Evolutionary conservation across 106 monocot species (phyloP).

Genomic region (Gastrodia elata): DNA sequence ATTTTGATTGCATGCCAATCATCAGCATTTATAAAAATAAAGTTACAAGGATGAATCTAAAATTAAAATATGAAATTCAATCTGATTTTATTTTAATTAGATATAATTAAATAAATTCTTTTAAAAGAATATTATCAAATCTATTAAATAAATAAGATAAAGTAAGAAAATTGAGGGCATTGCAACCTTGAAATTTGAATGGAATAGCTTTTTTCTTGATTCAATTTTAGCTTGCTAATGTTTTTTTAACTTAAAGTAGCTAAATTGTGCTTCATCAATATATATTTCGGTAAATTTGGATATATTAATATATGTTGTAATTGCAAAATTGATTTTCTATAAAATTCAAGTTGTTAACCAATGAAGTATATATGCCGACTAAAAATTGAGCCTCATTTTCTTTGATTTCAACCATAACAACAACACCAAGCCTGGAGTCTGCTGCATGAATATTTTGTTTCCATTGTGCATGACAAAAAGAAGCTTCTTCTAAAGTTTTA

Average conservation of each 20-base stretch:
- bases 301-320: neutral
- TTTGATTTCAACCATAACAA: too few relatives aligned
- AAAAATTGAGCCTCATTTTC: neutral
- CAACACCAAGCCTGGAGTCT: too few relatives aligned
- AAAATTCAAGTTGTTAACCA: neutral
- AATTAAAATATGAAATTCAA: neutral
- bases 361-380: neutral
- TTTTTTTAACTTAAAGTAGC: neutral
- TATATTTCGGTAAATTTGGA: neutral
- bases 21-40: neutral
- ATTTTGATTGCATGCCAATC: neutral
- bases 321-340: neutral
- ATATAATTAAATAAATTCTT: neutral
- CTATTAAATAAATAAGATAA: neutral
- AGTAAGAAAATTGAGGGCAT: neutral
- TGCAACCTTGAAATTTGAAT: neutral
- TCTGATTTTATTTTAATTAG: neutral
- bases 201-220: neutral
- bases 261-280: neutral
- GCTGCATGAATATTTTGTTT: too few relatives aligned
- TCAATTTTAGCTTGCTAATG: too few relatives aligned
- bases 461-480: too few relatives aligned
- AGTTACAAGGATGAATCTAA: neutral
- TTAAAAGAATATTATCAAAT: neutral
- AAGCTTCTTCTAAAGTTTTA: too few relatives aligned